A percentile compares a stretch with the other conserved stretches of the same genome.
These are phyloP conservation scores for Chrysosporium queenslandicum DNA, from an alignment of 2,329 filamentous ascomycete species.

Conservation along the genomic window DNA sequence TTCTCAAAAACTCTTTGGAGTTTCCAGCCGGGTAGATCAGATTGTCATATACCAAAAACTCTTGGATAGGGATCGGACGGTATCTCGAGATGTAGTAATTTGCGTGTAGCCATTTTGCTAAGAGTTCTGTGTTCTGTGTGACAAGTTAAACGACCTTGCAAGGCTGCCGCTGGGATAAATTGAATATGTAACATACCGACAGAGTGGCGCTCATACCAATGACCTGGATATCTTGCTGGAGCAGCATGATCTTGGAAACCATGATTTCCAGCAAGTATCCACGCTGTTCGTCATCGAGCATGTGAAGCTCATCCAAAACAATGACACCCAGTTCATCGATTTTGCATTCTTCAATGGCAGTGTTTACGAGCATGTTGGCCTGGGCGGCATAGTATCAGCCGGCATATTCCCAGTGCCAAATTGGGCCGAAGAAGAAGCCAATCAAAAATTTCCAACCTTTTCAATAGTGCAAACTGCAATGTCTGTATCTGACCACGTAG, in stretches of 20 bases:
- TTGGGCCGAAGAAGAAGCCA: constrained; percentile 15
- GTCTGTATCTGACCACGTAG: constrained; percentile 64
- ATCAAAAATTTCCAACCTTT: constrained; percentile 48
- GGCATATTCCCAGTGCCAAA: not conserved
- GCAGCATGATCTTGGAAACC: constrained; percentile 60
- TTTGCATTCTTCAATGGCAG: constrained; percentile 60
- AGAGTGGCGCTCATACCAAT: constrained; percentile 73
- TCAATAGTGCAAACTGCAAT: constrained; percentile 72
- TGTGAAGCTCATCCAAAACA: constrained; percentile 70
- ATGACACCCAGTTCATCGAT: constrained; percentile 55
- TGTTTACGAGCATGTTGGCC: constrained; percentile 66
- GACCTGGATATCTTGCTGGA: constrained; percentile 59
- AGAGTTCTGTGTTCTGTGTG: constrained; percentile 56
- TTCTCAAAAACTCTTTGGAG: constrained; percentile 50
- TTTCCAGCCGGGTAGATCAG: constrained; percentile 53
- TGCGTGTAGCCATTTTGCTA: constrained; percentile 60
- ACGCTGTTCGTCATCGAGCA: constrained; percentile 66
- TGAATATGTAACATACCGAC: constrained; percentile 42
- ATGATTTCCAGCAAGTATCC: constrained; percentile 67
- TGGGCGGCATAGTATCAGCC: constrained; percentile 25
- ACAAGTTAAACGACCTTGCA: not conserved
- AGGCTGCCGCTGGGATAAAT: not conserved
- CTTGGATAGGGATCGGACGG: constrained; percentile 63
- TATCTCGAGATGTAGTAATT: constrained; percentile 65
- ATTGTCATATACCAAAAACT: constrained; percentile 63